These are phyloP conservation scores for Elsinoe arachidis DNA, from an alignment of 2,329 filamentous ascomycete genomes.

Conservation along the genomic window DNA sequence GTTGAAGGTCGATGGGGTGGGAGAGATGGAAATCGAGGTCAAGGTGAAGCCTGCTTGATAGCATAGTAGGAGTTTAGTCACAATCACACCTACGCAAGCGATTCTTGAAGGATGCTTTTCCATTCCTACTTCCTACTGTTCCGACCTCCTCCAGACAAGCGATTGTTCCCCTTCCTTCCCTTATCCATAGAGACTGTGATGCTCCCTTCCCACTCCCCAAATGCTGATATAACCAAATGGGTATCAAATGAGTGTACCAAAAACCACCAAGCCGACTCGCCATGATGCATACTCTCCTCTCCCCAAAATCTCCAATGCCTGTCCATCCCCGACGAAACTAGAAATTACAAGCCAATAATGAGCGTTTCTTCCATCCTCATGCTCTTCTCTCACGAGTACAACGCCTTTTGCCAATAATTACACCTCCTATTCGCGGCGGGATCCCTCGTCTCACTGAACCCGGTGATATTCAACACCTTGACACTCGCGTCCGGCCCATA, in stretches of 20 bases:
- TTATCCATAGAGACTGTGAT: conserved; percentile 4
- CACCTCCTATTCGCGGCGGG: conserved; percentile 41
- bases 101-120: neutral
- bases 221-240: neutral
- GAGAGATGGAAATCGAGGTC: neutral
- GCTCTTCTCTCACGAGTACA: conserved; percentile 25
- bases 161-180: neutral
- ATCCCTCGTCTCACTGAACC: conserved; percentile 37
- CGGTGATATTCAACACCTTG: conserved; percentile 35
- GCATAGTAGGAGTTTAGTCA: neutral
- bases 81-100: neutral
- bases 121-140: neutral
- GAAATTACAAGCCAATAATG: conserved; percentile 1
- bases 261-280: neutral
- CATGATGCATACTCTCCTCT: neutral
- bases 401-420: conserved; percentile 45
- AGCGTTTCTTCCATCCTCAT: neutral
- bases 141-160: neutral
- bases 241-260: conserved; percentile 8
- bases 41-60: neutral
- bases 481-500: conserved; percentile 39
- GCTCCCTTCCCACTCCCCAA: neutral
- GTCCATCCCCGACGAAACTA: neutral
- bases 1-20: neutral
- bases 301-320: neutral